A percentile compares a stretch with the other conserved stretches of the same genome.
These are phyloP conservation scores for Pelargonium australe DNA, from an alignment of 441 rosid species.

Conservation along the genomic window DNA sequence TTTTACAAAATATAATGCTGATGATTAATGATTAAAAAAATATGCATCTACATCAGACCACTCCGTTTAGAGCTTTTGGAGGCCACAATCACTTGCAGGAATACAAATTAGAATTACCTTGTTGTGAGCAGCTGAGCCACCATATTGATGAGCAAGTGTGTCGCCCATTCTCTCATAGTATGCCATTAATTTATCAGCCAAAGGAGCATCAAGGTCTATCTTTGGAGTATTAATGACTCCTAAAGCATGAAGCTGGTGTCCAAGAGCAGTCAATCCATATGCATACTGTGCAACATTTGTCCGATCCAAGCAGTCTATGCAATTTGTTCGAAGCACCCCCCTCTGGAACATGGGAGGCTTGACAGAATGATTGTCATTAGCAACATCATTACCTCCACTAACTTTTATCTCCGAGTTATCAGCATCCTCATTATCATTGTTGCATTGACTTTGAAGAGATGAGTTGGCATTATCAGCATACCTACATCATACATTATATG, in stretches of 20 bases:
- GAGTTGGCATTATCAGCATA: constrained; percentile 30
- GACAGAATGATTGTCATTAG: constrained; percentile 40
- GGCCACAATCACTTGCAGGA: background rate
- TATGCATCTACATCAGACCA: too few species aligned
- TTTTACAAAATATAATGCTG: too few species aligned
- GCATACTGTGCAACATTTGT: constrained; percentile 99
- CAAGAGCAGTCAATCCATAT: constrained; percentile 93
- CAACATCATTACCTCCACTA: constrained; percentile 20
- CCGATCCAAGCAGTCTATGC: constrained; percentile 97
- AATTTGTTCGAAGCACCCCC: constrained; percentile 95
- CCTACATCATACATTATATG: constrained; percentile 38
- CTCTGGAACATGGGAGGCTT: constrained; percentile 61
- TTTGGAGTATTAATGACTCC: constrained; percentile 56
- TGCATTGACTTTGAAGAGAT: constrained; percentile 34
- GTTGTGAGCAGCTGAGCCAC: constrained; percentile 99
- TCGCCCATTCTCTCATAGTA: constrained; percentile 97
- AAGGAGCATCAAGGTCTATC: constrained; percentile 70
- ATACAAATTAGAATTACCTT: constrained; percentile 46
- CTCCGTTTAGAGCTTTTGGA: background rate
- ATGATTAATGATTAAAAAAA: too few species aligned
- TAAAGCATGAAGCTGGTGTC: constrained; percentile 76
- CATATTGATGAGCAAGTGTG: constrained; percentile 96
- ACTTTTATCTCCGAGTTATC: constrained; percentile 32
- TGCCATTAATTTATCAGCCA: constrained; percentile 86
- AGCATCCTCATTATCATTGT: constrained; percentile 36